Evolutionary conservation across 176 grass and related monocot genomes (phyloP).

Genomic region (Ananas comosus): DNA sequence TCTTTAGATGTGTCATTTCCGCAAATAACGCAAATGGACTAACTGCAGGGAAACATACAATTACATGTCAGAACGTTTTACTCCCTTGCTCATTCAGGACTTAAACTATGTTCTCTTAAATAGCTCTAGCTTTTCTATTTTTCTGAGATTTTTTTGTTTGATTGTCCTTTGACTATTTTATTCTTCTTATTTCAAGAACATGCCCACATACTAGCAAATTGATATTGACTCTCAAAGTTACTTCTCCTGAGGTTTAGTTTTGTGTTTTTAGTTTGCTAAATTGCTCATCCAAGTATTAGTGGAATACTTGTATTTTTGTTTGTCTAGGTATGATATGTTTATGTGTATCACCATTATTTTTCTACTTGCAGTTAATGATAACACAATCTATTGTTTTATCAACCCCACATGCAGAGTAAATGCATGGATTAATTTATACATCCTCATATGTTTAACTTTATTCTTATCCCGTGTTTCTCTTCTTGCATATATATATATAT

Average conservation of each 20-base stretch:
- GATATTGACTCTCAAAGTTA: not conserved
- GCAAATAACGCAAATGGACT: no score
- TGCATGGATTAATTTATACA: not conserved
- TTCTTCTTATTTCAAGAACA: not conserved
- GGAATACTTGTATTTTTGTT: no score
- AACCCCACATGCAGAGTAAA: not conserved
- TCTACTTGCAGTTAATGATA: not conserved
- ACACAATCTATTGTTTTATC: not conserved
- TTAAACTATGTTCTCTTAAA: no score
- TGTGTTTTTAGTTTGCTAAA: not conserved
- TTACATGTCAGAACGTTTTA: no score
- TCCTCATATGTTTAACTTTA: not conserved
- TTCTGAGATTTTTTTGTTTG: not conserved
- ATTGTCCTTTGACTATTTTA: not conserved
- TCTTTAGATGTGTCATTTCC: no score
- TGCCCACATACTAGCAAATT: not conserved
- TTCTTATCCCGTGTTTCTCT: not conserved
- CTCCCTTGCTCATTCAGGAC: no score
- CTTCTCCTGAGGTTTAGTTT: not conserved
- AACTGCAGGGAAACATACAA: no score
- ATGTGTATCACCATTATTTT: no score
- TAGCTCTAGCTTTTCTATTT: no score
- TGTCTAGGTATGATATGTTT: no score
- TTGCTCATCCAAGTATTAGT: not conserved
- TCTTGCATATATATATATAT: not conserved